These are phyloP conservation scores for Ajuga chamaepitys DNA, from an alignment of 257 asterid species.

Conservation along the genomic window DNA sequence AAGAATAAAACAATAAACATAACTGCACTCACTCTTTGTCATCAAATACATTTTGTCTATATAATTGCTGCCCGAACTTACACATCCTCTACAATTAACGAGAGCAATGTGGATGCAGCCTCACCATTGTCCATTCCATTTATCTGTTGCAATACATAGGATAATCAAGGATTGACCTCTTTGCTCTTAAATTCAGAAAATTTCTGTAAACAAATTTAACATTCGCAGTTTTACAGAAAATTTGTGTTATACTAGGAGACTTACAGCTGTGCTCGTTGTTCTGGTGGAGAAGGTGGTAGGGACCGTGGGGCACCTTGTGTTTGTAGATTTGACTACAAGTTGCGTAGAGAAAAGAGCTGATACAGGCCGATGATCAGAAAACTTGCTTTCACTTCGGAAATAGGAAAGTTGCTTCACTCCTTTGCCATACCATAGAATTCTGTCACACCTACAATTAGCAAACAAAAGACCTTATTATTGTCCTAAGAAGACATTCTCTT, in stretches of 20 bases:
- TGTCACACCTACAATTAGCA: slow-evolving; percentile 69
- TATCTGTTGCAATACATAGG: slow-evolving; percentile 27
- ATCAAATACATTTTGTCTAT: slow-evolving; percentile 18
- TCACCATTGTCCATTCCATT: slow-evolving; percentile 23
- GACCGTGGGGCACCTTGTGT: slow-evolving; percentile 21
- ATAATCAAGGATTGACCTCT: neutral
- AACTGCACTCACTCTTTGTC: slow-evolving; percentile 18
- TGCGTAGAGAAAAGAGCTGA: slow-evolving; percentile 73
- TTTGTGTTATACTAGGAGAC: slow-evolving; percentile 15
- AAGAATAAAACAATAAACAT: slow-evolving; percentile 13
- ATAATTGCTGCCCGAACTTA: slow-evolving; percentile 26
- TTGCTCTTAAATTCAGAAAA: neutral
- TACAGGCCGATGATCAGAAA: slow-evolving; percentile 92
- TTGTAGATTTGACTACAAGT: slow-evolving; percentile 32
- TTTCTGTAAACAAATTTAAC: neutral
- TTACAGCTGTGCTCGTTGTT: slow-evolving; percentile 36
- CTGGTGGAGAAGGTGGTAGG: slow-evolving; percentile 17
- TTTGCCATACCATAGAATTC: slow-evolving; percentile 87
- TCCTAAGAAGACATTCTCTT: slow-evolving; percentile 9
- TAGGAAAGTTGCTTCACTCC: slow-evolving; percentile 82
- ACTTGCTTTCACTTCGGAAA: slow-evolving; percentile 85
- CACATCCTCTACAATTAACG: slow-evolving; percentile 38
- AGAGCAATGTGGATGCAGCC: slow-evolving; percentile 30
- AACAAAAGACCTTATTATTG: slow-evolving; percentile 2
- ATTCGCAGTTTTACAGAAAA: neutral